Percentiles rank a stretch among this genome's conserved stretches.
Evolutionary conservation across 2,329 filamentous ascomycete genomes (phyloP).

Genomic region (Arthroderma uncinatum): DNA sequence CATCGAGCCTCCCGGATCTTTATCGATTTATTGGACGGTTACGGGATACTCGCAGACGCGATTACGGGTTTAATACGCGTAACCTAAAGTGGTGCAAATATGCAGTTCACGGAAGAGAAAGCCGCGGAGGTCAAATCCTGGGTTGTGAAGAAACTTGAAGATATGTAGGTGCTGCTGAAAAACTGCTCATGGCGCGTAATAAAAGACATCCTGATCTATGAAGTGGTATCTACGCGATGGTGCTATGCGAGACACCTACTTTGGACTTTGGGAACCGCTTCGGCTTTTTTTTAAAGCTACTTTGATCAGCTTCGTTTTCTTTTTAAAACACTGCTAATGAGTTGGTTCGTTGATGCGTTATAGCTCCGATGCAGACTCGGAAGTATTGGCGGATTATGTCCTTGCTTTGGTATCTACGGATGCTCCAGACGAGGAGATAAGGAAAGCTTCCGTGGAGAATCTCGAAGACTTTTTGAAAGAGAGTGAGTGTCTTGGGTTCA

Average conservation of each 20-base stretch:
- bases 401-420: slow-evolving; percentile 47
- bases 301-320: neutral
- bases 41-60: neutral
- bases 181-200: neutral
- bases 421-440: slow-evolving; percentile 44
- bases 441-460: slow-evolving; percentile 43
- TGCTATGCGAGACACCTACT: neutral
- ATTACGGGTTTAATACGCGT: neutral
- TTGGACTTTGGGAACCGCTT: neutral
- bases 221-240: neutral
- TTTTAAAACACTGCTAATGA: neutral
- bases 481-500: slow-evolving; percentile 28
- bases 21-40: neutral
- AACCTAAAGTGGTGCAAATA: slow-evolving; percentile 19
- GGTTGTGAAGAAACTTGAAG: slow-evolving; percentile 48
- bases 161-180: slow-evolving; percentile 36
- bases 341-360: neutral
- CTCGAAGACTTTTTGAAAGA: slow-evolving; percentile 49
- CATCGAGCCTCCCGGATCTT: neutral
- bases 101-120: slow-evolving; percentile 46
- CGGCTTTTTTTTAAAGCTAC: neutral
- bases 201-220: neutral
- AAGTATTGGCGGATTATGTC: slow-evolving; percentile 52
- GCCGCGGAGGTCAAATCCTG: slow-evolving; percentile 45
- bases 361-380: slow-evolving; percentile 51